Conservation (phyloP, 2,329 filamentous ascomycete genomes). For the Teratosphaeria viscida region DNA sequence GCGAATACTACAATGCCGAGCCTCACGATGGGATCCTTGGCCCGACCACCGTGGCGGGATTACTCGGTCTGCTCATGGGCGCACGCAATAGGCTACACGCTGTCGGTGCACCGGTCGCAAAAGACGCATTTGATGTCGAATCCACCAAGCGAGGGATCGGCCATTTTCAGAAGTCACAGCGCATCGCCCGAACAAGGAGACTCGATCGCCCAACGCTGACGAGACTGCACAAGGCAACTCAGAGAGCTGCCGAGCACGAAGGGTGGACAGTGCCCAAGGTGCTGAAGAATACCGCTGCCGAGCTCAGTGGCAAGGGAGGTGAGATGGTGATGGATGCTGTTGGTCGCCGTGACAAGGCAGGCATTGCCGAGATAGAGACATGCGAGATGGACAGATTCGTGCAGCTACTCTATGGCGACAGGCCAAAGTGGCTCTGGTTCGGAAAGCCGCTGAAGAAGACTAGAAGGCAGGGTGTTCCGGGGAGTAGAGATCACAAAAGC, state of each 20-base stretch:
- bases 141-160: constrained; percentile 73
- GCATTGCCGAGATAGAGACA: constrained; percentile 87
- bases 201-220: constrained; percentile 77
- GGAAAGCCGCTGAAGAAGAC: constrained; percentile 67
- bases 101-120: constrained; percentile 70
- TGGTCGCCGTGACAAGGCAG: constrained; percentile 68
- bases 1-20: constrained; percentile 84
- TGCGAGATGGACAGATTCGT: constrained; percentile 78
- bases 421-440: constrained; percentile 88
- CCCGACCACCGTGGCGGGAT: constrained; percentile 77
- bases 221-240: constrained; percentile 69
- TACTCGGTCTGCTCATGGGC: constrained; percentile 81
- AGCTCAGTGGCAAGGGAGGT: constrained; percentile 85
- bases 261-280: constrained; percentile 87
- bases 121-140: constrained; percentile 83
- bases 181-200: constrained; percentile 64
- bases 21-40: constrained; percentile 87
- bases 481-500: neutral
- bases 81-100: constrained; percentile 82
- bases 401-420: constrained; percentile 66
- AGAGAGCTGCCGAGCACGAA: constrained; percentile 80
- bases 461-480: constrained; percentile 7
- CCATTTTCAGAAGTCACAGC: constrained; percentile 82
- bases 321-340: constrained; percentile 96
- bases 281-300: constrained; percentile 89